These are phyloP conservation scores for Penicilliopsis zonata DNA, from an alignment of 495 filamentous ascomycete genomes.

Conservation along the genomic window DNA sequence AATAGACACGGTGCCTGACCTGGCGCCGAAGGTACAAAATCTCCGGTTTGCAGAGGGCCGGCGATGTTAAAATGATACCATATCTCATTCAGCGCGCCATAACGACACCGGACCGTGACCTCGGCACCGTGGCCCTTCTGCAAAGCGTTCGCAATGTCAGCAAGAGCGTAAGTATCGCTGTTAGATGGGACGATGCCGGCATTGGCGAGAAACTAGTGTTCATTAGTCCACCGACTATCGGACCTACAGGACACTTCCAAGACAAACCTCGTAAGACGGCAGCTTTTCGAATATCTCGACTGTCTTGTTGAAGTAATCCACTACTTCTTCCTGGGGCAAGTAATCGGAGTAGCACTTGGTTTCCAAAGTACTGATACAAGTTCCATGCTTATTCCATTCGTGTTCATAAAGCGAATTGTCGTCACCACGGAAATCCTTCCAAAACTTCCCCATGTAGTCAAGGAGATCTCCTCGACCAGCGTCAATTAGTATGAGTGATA, in stretches of 20 bases:
- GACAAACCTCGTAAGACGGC: conserved; percentile 30
- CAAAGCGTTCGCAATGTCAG: conserved; percentile 53
- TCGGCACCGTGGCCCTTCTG: conserved; percentile 46
- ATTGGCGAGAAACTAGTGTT: conserved; percentile 25
- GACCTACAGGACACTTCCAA: neutral
- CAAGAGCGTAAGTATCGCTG: conserved; percentile 42
- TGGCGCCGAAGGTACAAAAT: conserved; percentile 54
- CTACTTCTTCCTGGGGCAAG: conserved; percentile 45
- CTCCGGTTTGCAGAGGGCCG: conserved; percentile 62
- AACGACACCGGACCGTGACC: conserved; percentile 57
- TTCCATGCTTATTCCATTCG: conserved; percentile 78
- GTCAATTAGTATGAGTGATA: conserved; percentile 51
- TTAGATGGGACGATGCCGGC: conserved; percentile 37
- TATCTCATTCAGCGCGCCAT: conserved; percentile 55
- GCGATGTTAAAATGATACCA: conserved; percentile 80
- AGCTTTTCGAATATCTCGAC: conserved; percentile 35
- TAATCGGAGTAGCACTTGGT: conserved; percentile 64
- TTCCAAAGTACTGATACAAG: conserved; percentile 48
- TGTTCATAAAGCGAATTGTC: conserved; percentile 69
- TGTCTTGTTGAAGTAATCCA: conserved; percentile 49
- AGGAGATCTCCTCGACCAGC: conserved; percentile 51
- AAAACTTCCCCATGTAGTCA: conserved; percentile 65
- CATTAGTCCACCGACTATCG: conserved; percentile 1
- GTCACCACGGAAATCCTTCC: conserved; percentile 55
- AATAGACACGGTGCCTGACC: conserved; percentile 16